These are phyloP conservation scores for Cinchona pubescens DNA, from an alignment of 257 asterid species.

Conservation along the genomic window DNA sequence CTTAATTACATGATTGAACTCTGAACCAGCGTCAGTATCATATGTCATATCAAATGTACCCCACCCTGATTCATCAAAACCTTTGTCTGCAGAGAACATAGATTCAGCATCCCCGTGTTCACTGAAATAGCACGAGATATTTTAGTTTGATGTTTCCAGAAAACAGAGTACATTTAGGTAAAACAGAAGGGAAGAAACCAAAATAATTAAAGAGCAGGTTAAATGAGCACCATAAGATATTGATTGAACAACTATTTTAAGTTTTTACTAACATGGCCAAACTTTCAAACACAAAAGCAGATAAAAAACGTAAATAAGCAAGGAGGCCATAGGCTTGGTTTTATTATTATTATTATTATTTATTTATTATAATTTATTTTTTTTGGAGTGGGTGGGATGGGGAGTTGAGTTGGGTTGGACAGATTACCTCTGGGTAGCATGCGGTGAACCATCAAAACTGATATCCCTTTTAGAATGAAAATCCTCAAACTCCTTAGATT, in stretches of 20 bases:
- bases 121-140: constrained; percentile 43
- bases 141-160: constrained; percentile 7
- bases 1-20: constrained; percentile 43
- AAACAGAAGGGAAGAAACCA: neutral
- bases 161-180: constrained; percentile 4
- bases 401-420: neutral
- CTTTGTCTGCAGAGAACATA: constrained; percentile 32
- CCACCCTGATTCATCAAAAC: constrained; percentile 74
- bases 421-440: constrained; percentile 61
- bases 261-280: neutral
- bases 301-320: neutral
- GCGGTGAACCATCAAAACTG: constrained; percentile 67
- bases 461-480: constrained; percentile 40
- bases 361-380: too few relatives aligned
- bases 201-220: constrained; percentile 1
- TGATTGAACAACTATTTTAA: neutral
- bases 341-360: too few relatives aligned
- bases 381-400: neutral
- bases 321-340: neutral
- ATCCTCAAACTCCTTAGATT: constrained; percentile 57
- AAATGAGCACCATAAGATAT: neutral
- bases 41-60: constrained; percentile 65
- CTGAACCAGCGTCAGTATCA: constrained; percentile 66
- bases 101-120: constrained; percentile 45
- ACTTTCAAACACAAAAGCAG: neutral